Base-by-base conservation (phyloP, 768 basidiomycete species). In the Russula griseocarnosa region DNA sequence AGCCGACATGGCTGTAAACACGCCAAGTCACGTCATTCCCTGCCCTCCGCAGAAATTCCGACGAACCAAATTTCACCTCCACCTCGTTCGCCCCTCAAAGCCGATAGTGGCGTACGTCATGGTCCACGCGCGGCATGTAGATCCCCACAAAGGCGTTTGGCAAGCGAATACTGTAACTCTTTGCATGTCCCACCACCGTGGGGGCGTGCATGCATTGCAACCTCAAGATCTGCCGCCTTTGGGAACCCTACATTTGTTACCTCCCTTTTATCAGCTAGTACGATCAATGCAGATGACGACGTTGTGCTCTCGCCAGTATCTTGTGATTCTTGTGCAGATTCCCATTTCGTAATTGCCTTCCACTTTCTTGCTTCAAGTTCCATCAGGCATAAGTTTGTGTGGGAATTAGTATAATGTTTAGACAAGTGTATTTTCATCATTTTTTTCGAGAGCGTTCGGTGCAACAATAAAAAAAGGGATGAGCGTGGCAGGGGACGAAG, bases 11-110 rank as follows among this genome's bases (percentile, higher is more conserved):
- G 0, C 81, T 79, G 57, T 88, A 85, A 18, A 86, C 77, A 66
- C 79, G 77, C 87, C 87, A 88, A 0, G 78, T 76, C 81, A 81
- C 83, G 66, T 86, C 81, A 66, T 86, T 88, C 1, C 81, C 87
- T 60, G 82, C 84, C 68, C 76, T 74, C 87, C 87, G 87, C 61
- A 70, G 74, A 68, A 88, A 86, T 28, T 71, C 49, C n/a, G 79
- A 80, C 0, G 77, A 80, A 0, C 87, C 86, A 74, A 88, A 89
- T 69, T 87, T 88, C 11, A 88, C 82, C 62, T 84, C 78, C 24
- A 85, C 76, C 20, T 81, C 79, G 60, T 79, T 82, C 55, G 66
- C 70, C 84, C 84, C 47, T 79, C 79, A 9, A 87, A 77, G 0
- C 87, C 87, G 6, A 87, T 75, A 5, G 84, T 84, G 8, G 84